Conservation (phyloP, 73 alveolate genomes). For the Paramecium sonneborni region DNA sequence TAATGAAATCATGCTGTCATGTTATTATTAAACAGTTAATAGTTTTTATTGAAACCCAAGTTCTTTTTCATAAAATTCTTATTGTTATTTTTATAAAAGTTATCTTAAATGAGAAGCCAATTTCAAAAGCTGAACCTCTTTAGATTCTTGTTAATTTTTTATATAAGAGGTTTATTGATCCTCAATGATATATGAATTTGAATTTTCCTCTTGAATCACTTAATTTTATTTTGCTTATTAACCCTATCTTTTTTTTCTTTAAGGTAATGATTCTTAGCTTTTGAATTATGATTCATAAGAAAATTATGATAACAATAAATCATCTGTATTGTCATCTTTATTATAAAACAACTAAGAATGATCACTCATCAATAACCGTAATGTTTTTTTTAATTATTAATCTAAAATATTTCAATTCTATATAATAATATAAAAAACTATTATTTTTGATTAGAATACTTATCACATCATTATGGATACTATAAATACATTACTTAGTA, state of each 20-base stretch:
- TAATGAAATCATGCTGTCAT: not conserved
- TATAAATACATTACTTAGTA: no score
- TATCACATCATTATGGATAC: no score
- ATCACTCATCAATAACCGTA: not conserved
- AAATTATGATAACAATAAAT: not conserved
- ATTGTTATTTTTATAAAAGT: not conserved
- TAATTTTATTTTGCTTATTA: not conserved
- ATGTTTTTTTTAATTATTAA: not conserved
- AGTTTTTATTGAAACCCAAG: not conserved
- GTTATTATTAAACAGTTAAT: not conserved
- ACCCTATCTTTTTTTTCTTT: not conserved
- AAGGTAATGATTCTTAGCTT: not conserved
- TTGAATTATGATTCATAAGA: not conserved
- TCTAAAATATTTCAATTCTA: no score
- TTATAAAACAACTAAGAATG: not conserved
- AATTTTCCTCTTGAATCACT: not conserved
- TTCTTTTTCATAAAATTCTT: not conserved
- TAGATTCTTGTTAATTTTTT: not conserved
- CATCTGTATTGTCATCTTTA: not conserved
- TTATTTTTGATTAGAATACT: no score
- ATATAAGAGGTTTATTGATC: not conserved
- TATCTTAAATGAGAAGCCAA: not conserved
- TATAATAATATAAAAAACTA: no score
- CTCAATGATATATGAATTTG: not conserved
- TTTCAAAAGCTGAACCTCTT: not conserved